These are phyloP conservation scores for Teratosphaeriaceae sp. DNA, from an alignment of 2,329 filamentous ascomycete genomes.

Conservation along the genomic window DNA sequence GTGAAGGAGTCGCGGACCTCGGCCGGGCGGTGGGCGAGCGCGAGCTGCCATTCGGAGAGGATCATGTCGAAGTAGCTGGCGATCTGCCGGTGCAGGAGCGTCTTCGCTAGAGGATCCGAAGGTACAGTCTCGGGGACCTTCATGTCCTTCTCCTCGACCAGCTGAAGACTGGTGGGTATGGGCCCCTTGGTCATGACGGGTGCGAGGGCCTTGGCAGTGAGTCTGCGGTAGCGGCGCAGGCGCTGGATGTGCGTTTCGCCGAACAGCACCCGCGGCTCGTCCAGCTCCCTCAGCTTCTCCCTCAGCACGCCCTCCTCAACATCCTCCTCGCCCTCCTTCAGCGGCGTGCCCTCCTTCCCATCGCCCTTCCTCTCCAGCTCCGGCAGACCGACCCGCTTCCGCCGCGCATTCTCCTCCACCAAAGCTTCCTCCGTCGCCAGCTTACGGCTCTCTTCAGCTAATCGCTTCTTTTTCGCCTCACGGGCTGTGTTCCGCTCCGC, in stretches of 20 bases:
- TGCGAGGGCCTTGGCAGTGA: conserved; percentile 42
- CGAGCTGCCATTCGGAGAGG: conserved; percentile 77
- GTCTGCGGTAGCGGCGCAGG: conserved; percentile 62
- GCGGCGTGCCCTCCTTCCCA: conserved; percentile 20
- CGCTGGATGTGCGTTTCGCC: conserved; percentile 69
- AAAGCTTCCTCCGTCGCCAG: conserved; percentile 66
- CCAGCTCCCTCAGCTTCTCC: conserved; percentile 60
- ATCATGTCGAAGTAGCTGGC: conserved; percentile 96
- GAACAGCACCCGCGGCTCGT: conserved; percentile 70
- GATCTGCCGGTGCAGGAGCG: conserved; percentile 77
- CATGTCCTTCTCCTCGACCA: conserved; percentile 83
- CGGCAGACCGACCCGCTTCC: conserved; percentile 74
- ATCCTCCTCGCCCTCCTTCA: conserved; percentile 46
- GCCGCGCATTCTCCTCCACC: conserved; percentile 63
- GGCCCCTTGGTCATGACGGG: conserved; percentile 59
- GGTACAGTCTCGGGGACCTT: conserved; percentile 62
- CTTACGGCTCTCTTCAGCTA: conserved; percentile 73
- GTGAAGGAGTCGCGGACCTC: conserved; percentile 64
- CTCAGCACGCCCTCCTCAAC: conserved; percentile 65
- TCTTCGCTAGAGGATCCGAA: conserved; percentile 57
- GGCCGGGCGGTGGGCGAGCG: conserved; percentile 56
- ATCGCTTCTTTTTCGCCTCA: conserved; percentile 71
- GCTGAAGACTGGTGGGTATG: conserved; percentile 75
- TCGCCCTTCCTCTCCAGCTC: conserved; percentile 54
- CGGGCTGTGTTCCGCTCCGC: conserved; percentile 60